phyloP scores from a whole-genome alignment of 2,329 filamentous ascomycete genomes.

The Aspergillus jensenii region DNA sequence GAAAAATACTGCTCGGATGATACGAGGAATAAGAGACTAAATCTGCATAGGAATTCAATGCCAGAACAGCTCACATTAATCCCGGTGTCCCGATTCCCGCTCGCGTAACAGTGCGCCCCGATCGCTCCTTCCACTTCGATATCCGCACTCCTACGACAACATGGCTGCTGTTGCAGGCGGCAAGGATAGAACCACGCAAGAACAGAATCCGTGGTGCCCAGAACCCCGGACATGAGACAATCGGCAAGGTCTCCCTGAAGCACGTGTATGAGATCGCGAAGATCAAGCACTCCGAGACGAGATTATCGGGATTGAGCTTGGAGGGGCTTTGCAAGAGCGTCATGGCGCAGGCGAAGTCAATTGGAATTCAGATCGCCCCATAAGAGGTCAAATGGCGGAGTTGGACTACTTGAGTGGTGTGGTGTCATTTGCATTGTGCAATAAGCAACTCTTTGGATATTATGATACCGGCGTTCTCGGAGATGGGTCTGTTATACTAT shows the following conservation, averaged over 20 bases:
- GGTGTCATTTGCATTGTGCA: constrained; percentile 12
- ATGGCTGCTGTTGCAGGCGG: constrained; percentile 81
- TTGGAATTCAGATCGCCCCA: constrained; percentile 70
- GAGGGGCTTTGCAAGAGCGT: constrained; percentile 72
- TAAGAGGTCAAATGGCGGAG: constrained; percentile 33
- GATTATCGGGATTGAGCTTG: constrained; percentile 69
- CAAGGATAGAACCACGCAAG: constrained; percentile 69
- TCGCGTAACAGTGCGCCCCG: constrained; percentile 85
- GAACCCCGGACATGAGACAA: constrained; percentile 71
- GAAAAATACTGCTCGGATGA: not conserved
- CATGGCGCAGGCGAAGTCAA: constrained; percentile 72
- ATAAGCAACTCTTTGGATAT: constrained; percentile 12
- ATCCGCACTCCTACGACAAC: constrained; percentile 93
- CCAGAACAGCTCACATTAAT: constrained; percentile 80
- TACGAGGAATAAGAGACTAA: not conserved
- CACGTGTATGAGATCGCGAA: constrained; percentile 97
- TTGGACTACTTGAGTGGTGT: not conserved
- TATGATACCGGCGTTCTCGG: constrained; percentile 27
- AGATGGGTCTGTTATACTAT: constrained; percentile 24
- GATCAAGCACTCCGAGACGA: constrained; percentile 81
- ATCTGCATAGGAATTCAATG: constrained; percentile 82
- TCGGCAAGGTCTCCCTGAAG: constrained; percentile 89
- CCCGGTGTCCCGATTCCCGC: constrained; percentile 85
- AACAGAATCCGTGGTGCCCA: constrained; percentile 73
- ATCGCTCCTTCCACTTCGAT: constrained; percentile 91